A percentile compares a stretch with the other conserved stretches of the same genome.
Conservation (phyloP, 305 asterid species). For the Fraxinus floribunda region DNA sequence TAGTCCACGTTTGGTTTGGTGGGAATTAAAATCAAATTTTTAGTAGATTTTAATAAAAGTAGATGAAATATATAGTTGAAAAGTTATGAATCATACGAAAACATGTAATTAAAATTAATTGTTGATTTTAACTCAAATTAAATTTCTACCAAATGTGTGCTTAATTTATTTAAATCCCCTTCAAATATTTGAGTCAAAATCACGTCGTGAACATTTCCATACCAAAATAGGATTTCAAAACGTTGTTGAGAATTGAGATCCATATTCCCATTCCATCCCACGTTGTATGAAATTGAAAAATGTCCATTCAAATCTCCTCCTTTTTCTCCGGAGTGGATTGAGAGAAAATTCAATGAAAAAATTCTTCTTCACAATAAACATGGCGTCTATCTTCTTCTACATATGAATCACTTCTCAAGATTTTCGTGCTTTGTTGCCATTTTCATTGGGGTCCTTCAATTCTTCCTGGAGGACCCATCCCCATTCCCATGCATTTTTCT, state of each 20-base stretch:
- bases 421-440: slow-evolving; percentile 31
- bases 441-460: slow-evolving; percentile 55
- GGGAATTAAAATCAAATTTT: too few species aligned
- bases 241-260: background rate
- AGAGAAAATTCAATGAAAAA: slow-evolving; percentile 27
- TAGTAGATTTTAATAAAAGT: too few species aligned
- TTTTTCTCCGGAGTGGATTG: slow-evolving; percentile 37
- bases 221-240: background rate
- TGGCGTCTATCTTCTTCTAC: slow-evolving; percentile 30
- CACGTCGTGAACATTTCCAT: background rate
- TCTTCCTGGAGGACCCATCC: slow-evolving; percentile 50
- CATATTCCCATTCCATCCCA: background rate
- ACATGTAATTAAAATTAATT: too few species aligned
- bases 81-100: too few species aligned
- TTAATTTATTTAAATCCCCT: too few species aligned
- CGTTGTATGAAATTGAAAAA: background rate
- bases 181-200: background rate
- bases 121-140: too few species aligned
- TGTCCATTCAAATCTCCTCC: slow-evolving; percentile 31
- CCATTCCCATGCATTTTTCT: slow-evolving; percentile 2
- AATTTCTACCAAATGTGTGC: too few species aligned
- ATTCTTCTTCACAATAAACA: slow-evolving; percentile 26
- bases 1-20: background rate
- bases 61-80: too few species aligned
- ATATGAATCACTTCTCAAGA: slow-evolving; percentile 33